Evolutionary conservation across 2,329 filamentous ascomycete species (phyloP), one percentile per base, ranked within the genome.

Genomic region (Cytospora chrysosperma): DNA sequence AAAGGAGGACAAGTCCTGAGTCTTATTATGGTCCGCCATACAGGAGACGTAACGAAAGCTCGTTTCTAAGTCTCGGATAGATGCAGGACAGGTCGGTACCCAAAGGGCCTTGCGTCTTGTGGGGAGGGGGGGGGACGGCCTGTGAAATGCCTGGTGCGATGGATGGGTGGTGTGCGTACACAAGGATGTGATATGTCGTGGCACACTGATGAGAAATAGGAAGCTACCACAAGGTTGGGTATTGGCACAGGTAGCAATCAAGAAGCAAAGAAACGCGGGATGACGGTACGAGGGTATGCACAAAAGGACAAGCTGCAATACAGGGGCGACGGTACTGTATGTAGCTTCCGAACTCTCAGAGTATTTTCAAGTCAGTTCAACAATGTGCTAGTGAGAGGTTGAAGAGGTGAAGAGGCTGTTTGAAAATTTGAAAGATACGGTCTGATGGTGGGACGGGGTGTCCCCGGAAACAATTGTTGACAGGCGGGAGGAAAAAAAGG

Each of bases 21-120:
- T 72, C 69, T 69, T 71, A 71, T 71, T 68, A 69, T 72, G 50
- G 64, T 59, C 52, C 50, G 64, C 71, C 71, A 71, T 73, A 68
- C 69, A 70, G 70, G 56, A 30, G 30, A 56, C 37, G 40, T 49
- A 56, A 60, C 61, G n/a, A 65, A 57, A 58, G 56, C 54, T 59
- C 51, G 56, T 49, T 52, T 34, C 50, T 55, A 27, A 49, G 69
- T 65, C 62, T 68, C 68, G 69, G 69, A 63, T 69, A 62, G 61
- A 54, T 67, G 66, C 66, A 67, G 66, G 61, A 43, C 30, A 52
- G 51, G 56, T 51, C 64, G 60, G 55, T 58, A 61, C 34, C 63
- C 63, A 67, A 49, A 60, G 47, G 57, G 10, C 34, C 40, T 64
- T 64, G 57, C 51, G 51, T 55, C 50, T 50, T 60, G 56, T 66